Conservation (phyloP, 176 grass and related monocot species). For the Echinochloa phyllopogon region DNA sequence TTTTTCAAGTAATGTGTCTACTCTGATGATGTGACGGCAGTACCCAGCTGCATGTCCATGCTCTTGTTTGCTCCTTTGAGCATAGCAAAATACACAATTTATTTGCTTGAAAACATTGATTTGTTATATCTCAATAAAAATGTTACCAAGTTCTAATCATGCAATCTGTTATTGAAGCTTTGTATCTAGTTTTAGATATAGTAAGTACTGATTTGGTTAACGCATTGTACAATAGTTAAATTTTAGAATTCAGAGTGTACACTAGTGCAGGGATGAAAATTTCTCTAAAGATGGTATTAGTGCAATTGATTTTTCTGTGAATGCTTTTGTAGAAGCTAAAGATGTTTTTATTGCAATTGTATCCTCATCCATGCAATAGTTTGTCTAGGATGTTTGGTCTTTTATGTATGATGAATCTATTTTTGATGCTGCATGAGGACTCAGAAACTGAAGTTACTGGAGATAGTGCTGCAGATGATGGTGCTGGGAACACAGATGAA, state of each 20-base stretch:
- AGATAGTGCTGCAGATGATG: constrained; percentile 52
- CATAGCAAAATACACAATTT: not conserved
- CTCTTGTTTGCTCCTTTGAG: constrained; percentile 17
- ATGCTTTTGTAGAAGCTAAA: constrained; percentile 2
- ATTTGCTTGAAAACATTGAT: constrained; percentile 28
- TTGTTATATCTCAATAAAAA: not conserved
- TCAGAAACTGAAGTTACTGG: constrained; percentile 58
- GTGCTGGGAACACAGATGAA: constrained; percentile 47
- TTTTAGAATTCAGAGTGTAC: not conserved
- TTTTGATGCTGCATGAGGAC: constrained; percentile 51
- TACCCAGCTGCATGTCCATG: constrained; percentile 9
- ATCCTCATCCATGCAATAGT: not conserved
- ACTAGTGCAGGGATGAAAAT: constrained; percentile 17
- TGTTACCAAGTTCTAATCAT: not conserved
- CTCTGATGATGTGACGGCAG: constrained; percentile 7
- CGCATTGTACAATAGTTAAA: not conserved
- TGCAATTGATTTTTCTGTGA: constrained; percentile 8
- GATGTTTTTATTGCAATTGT: not conserved
- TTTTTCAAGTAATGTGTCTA: not conserved
- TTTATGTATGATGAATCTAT: constrained; percentile 18
- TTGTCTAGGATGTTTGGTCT: not conserved
- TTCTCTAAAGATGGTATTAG: constrained; percentile 9
- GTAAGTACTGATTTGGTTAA: not conserved
- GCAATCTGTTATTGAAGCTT: not conserved
- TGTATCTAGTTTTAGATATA: constrained; percentile 11